These are phyloP conservation scores for Neolentinus lepideus DNA, from an alignment of 1,284 basidiomycete species.

Conservation along the genomic window DNA sequence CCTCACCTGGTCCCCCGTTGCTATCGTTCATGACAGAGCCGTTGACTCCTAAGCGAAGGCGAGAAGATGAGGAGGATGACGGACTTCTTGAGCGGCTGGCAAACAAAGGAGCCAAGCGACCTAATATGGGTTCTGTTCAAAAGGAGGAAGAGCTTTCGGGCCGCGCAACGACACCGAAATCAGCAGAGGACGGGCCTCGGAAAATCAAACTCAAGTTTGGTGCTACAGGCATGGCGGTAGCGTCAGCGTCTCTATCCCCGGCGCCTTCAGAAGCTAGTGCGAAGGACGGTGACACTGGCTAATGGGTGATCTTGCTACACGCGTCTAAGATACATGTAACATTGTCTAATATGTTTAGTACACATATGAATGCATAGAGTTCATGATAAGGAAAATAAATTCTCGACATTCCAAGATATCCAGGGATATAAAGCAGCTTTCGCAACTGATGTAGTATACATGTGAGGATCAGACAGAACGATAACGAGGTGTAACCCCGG, in stretches of 20 bases:
- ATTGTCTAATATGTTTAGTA: no score
- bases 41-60: slow-evolving; percentile 47
- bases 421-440: no score
- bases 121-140: slow-evolving; percentile 31
- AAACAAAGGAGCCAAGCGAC: slow-evolving; percentile 43
- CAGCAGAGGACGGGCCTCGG: slow-evolving; percentile 60
- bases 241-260: slow-evolving; percentile 26
- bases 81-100: slow-evolving; percentile 51
- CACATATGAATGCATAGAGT: no score
- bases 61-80: slow-evolving; percentile 74
- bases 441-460: no score
- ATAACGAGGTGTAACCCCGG: no score
- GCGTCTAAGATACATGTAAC: no score
- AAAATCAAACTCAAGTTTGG: slow-evolving; percentile 74
- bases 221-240: slow-evolving; percentile 34
- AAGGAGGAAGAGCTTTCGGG: slow-evolving; percentile 27
- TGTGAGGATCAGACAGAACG: no score
- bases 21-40: slow-evolving; percentile 13
- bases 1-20: slow-evolving; percentile 35
- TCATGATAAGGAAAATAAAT: no score
- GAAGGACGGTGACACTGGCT: slow-evolving; percentile 75
- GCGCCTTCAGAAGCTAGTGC: slow-evolving; percentile 53
- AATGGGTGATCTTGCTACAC: slow-evolving; percentile 3
- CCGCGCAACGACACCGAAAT: slow-evolving; percentile 27
- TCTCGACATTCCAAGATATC: no score